A percentile compares a stretch with the other conserved stretches of the same genome.
These are phyloP conservation scores for Aspergillus uvarum DNA, from an alignment of 2,329 filamentous ascomycete genomes.

Conservation along the genomic window DNA sequence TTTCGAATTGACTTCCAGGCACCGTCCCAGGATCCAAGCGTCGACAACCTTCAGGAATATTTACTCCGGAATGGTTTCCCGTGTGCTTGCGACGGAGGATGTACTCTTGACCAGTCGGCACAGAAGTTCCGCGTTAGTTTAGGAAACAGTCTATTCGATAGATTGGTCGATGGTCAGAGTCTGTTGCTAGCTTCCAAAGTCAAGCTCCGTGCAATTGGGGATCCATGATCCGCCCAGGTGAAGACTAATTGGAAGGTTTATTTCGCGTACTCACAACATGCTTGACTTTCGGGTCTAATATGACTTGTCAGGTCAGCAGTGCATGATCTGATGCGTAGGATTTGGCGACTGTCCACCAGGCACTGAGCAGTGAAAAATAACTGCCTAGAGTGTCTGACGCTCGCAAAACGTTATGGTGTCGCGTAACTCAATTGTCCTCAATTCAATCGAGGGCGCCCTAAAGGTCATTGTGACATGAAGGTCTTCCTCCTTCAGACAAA, in stretches of 20 bases:
- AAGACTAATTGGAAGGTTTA: no score
- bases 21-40: no score
- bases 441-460: neutral
- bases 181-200: neutral
- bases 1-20: no score
- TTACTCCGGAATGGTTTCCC: no score
- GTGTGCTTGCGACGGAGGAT: no score
- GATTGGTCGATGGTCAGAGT: neutral
- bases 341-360: neutral
- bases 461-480: neutral
- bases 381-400: neutral
- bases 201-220: neutral
- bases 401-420: neutral
- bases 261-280: no score
- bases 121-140: no score
- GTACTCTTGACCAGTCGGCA: no score
- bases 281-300: neutral
- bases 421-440: neutral
- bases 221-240: no score
- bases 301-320: neutral
- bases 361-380: neutral
- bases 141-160: neutral
- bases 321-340: neutral
- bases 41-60: no score
- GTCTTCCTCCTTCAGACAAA: neutral